Evolutionary conservation across 1,284 basidiomycete genomes (phyloP), one percentile per base, ranked within the genome.

Genomic region (Athelia psychrophila): DNA sequence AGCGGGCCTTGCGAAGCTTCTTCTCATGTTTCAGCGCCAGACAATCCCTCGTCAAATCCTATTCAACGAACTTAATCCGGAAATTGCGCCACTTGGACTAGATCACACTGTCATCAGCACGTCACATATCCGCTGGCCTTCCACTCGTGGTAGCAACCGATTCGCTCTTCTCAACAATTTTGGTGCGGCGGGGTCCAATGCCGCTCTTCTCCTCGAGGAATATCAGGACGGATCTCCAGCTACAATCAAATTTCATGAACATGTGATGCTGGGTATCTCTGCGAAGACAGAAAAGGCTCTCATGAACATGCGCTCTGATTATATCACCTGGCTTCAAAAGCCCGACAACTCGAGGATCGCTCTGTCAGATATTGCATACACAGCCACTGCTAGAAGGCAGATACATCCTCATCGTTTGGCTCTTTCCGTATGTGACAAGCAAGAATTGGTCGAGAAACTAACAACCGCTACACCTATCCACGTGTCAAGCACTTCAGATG

Each of bases 131-230:
- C 59, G 68, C 2, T 88, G 86, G 85, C 60, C 69, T 13, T 59
- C 65, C 2, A 63, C 65, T 13, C 58, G 58, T 16, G 69, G 69
- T 8, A 52, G 55, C 44, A 63, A 67, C 3, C 74, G 84, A 3
- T 57, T 83, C 3, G 85, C 84, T 1, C 58, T 88, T 18, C 68
- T 89, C 47, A 88, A 86, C 58, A 90, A 88, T 58, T 90, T 88
- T 57, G 87, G 87, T 18, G 86, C 86, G 0, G 75, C 86, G 19
- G 87, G 87, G 0, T 87, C 86, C 10, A 90, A 89, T 53, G 75
- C 76, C 1, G 79, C 84, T 0, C 58, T 86, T 13, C 50, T 89
- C 5, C 58, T 89, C 1, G 83, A 88, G 56, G 86, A 88, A 50
- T 59, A 69, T 48, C 46, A 89, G 57, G 83, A 78, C 12, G 88